phyloP scores from a whole-genome alignment of 192 early-diverging fungal species.

The Backusella tarrabulga region DNA sequence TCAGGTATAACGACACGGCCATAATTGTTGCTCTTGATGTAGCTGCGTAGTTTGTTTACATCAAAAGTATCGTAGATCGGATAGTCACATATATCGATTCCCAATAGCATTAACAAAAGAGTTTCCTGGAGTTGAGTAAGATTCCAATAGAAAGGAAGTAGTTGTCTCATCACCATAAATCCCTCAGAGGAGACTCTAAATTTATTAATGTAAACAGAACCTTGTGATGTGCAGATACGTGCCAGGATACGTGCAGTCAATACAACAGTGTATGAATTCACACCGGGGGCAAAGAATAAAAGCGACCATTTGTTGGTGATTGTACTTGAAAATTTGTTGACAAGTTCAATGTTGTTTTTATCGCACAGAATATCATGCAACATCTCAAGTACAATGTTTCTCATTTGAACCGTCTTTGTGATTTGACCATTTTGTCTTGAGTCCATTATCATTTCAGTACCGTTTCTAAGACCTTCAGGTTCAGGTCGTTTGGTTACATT shows the following conservation, averaged over 20 bases:
- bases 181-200: slow-evolving; percentile 54
- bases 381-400: slow-evolving; percentile 59
- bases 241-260: slow-evolving; percentile 52
- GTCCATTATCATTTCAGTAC: slow-evolving; percentile 11
- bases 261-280: slow-evolving; percentile 55
- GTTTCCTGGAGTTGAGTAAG: slow-evolving; percentile 54
- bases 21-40: slow-evolving; percentile 34
- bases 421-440: neutral
- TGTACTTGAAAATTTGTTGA: slow-evolving; percentile 51
- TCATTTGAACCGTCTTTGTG: slow-evolving; percentile 23
- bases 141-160: slow-evolving; percentile 60
- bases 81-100: slow-evolving; percentile 50
- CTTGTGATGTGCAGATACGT: slow-evolving; percentile 45
- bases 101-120: slow-evolving; percentile 53
- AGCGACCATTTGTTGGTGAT: slow-evolving; percentile 67
- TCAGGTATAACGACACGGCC: slow-evolving; percentile 41
- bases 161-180: slow-evolving; percentile 52
- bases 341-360: slow-evolving; percentile 38
- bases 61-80: slow-evolving; percentile 49
- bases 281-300: slow-evolving; percentile 53
- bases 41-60: slow-evolving; percentile 44
- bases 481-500: neutral
- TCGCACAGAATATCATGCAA: slow-evolving; percentile 61
- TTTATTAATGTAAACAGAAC: slow-evolving; percentile 44
- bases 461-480: neutral